Base-by-base conservation (phyloP, 331 rosid genomes). In the Malus hybrid region DNA sequence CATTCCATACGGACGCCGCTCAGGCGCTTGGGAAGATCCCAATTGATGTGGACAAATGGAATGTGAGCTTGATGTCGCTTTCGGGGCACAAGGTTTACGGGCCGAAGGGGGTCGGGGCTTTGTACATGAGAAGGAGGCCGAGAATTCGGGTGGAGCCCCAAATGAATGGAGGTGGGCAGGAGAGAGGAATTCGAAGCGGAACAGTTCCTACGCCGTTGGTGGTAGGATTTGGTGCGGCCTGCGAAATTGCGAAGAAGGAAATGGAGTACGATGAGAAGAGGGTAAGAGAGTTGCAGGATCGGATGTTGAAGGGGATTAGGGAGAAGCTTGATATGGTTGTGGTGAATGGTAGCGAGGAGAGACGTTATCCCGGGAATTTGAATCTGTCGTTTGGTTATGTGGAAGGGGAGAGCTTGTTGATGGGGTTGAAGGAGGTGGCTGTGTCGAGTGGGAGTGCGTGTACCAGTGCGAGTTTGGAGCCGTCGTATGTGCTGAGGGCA, bases 361-460 rank as follows among this genome's bases (percentile, higher is more conserved):
- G 85, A 82, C 86, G 96, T 9, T 94, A 91, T 27, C 80, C 74
- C 0, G 98, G 97, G 74, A 94, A 90, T 84, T 62, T 91, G 84
- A 94, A 94, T 79, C 61, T 94, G 79, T 91, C 97, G 1, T 94
- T 91, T 72, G 96, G 95, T 0, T 94, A 87, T 46, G 97, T 91
- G 16, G 98, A 94, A 68, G 98, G 97, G 74, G 98, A 94, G 87
- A 91, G 96, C 77, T 77, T 93, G 77, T 89, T 94, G 36, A 94
- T 94, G 97, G 98, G 98, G 70, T 80, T 94, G 83, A 89, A 90
- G 86, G 99, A 94, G 81, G 97, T 94, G 70, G 99, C 99, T 6
- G 97, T 94, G 19, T 94, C 99, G 5, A 94, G 99, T 80, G 99
- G 99, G 31, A 94, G 99, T 77, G 99, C 96, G 2, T 94, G 99